Conservation (phyloP, 2,329 filamentous ascomycete species). For the Cladophialophora yegresii region DNA sequence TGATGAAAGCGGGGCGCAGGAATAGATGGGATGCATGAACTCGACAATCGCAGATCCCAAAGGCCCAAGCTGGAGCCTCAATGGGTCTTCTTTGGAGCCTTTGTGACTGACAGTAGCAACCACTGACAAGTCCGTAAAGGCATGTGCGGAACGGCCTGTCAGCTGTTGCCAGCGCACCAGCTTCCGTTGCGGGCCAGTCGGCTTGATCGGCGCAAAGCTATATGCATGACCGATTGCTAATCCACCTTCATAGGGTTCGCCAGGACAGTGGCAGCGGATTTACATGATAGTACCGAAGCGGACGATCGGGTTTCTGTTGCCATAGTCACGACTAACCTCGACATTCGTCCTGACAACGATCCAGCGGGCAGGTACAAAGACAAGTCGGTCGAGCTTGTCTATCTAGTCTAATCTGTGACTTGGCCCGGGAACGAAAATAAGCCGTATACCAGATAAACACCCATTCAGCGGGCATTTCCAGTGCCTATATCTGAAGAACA, state of each 20-base stretch:
- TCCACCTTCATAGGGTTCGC: background rate
- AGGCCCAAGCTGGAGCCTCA: constrained; percentile 14
- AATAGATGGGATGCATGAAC: constrained; percentile 13
- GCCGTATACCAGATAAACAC: background rate
- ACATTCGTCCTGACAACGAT: background rate
- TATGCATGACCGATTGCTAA: constrained; percentile 11
- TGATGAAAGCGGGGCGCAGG: constrained; percentile 8
- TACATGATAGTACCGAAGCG: background rate
- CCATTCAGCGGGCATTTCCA: background rate
- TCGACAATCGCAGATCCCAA: constrained; percentile 20
- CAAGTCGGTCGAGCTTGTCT: too few species aligned
- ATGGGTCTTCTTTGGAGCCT: constrained; percentile 13
- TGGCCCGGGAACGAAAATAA: background rate
- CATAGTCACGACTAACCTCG: too few species aligned
- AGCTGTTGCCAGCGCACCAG: constrained; percentile 33
- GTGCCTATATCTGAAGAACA: background rate
- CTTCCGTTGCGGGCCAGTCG: constrained; percentile 21
- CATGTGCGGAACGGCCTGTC: constrained; percentile 24
- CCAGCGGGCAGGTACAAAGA: background rate
- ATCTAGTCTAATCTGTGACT: background rate
- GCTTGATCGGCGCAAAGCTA: constrained; percentile 26
- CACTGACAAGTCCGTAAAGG: constrained; percentile 12
- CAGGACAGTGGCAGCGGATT: background rate
- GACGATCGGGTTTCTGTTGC: background rate
- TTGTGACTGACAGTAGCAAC: constrained; percentile 22